Evolutionary conservation across 371 early-diverging fungal species (phyloP), one percentile per base, ranked within the genome.

Genomic region (Mucor velutinosus): DNA sequence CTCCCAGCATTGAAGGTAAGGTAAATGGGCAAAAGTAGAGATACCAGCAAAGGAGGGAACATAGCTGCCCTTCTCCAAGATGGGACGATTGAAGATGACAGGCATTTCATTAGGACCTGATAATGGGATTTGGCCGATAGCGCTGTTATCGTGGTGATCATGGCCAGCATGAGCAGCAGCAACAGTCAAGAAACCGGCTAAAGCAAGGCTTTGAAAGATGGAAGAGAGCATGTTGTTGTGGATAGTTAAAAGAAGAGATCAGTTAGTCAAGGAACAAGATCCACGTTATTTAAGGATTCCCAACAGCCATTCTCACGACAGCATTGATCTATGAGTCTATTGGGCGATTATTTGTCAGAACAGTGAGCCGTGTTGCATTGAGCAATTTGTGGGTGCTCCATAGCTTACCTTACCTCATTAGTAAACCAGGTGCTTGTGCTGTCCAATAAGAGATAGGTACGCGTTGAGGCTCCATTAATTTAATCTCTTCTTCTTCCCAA

Each of bases 11-110:
- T 79, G 69, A n/a, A 75, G 67, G 63, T 80, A 80, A 10, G 83
- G 83, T 21, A 83, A 65, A 59, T 80, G 78, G 21, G 83, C 84
- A 80, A 80, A 83, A 6, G 84, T 83, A 15, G 81, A 78, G 51
- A 83, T 83, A 53, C 84, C 84, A 14, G 84, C 47, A 65, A 78
- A 83, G 11, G 77, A 67, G 37, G 79, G 82, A 10, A 71, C 63
- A 39, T 81, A 81, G 8, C 60, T 56, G 64, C 77, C 79, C 53
- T 66, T 73, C 29, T 74, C 72, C 35, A 81, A 61, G 0, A 77
- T 39, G n/a, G 79, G 79, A 12, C 81, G 41, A 30, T 69, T 59
- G 14, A 51, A 63, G 6, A 58, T 29, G 6, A 70, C 32, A n/a
- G 70, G 70, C 58, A 65, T 65, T 62, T 70, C 65, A 3, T 30